Evolutionary conservation across 257 asterid genomes (phyloP).

Genomic region (Primulina tabacum): DNA sequence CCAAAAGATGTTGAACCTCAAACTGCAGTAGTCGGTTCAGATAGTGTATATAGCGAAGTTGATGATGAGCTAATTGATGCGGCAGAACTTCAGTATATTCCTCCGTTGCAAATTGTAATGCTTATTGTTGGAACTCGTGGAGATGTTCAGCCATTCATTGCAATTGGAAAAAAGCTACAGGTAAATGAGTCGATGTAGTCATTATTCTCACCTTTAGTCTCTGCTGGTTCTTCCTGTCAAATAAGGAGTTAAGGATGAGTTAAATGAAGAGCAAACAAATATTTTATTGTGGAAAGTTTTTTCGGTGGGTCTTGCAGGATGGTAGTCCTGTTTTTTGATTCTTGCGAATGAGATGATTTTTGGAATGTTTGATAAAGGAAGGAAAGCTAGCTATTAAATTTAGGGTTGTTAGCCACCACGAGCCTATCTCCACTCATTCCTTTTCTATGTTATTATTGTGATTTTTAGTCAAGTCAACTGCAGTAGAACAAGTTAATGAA

Average conservation of each 20-base stretch:
- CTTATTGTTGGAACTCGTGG: conserved; percentile 98
- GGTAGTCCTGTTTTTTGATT: conserved; percentile 1
- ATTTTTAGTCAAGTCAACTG: background rate
- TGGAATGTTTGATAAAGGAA: too few species aligned
- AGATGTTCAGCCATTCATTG: conserved; percentile 96
- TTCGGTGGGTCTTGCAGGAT: background rate
- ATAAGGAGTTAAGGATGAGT: background rate
- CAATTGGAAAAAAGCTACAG: conserved; percentile 85
- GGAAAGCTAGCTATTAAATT: too few species aligned
- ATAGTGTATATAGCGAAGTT: conserved; percentile 35
- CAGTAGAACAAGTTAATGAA: background rate
- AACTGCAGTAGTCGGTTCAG: conserved; percentile 41
- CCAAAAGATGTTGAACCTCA: conserved; percentile 66
- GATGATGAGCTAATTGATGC: conserved; percentile 65
- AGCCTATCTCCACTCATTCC: background rate
- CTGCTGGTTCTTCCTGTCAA: background rate
- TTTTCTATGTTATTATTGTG: background rate
- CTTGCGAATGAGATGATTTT: background rate
- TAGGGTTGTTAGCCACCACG: background rate
- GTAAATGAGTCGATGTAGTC: conserved; percentile 31
- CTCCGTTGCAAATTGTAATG: conserved; percentile 81
- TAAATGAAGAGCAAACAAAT: background rate
- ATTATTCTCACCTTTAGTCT: background rate
- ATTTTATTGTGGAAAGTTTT: background rate
- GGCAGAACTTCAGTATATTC: conserved; percentile 62